Conservation (phyloP, 192 early-diverging fungal genomes). For the Oehlia diaphana region DNA sequence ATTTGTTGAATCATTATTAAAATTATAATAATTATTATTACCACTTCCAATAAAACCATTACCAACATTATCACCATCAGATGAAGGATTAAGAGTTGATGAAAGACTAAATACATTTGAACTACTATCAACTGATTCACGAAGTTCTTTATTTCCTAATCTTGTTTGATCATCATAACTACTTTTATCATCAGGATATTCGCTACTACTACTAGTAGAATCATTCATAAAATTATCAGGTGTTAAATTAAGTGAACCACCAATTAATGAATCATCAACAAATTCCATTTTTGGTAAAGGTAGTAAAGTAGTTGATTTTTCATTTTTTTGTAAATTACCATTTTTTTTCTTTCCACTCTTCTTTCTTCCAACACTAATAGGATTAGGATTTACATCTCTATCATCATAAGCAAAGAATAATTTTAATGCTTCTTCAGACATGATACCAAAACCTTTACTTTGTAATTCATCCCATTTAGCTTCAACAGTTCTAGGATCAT, state of each 20-base stretch:
- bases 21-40: no score
- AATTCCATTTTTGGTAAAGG: neutral
- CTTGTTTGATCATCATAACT: neutral
- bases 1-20: no score
- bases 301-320: neutral
- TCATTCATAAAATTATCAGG: neutral
- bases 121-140: neutral
- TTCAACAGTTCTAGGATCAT: neutral
- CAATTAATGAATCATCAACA: neutral
- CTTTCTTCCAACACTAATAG: neutral
- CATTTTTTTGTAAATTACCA: neutral
- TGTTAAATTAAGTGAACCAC: neutral
- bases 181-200: neutral
- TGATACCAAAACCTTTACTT: neutral
- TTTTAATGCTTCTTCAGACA: slow-evolving; percentile 22
- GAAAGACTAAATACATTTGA: slow-evolving; percentile 10
- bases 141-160: slow-evolving; percentile 4
- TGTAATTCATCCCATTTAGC: slow-evolving; percentile 22
- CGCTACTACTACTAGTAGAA: neutral
- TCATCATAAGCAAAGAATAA: slow-evolving; percentile 26
- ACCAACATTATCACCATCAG: neutral
- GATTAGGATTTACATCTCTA: neutral
- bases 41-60: neutral
- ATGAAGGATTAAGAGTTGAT: neutral
- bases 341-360: neutral